Evolutionary conservation across 805 yeast species (phyloP), one percentile per base, ranked within the genome.

Genomic region (Wickerhamomyces rabaulensis): DNA sequence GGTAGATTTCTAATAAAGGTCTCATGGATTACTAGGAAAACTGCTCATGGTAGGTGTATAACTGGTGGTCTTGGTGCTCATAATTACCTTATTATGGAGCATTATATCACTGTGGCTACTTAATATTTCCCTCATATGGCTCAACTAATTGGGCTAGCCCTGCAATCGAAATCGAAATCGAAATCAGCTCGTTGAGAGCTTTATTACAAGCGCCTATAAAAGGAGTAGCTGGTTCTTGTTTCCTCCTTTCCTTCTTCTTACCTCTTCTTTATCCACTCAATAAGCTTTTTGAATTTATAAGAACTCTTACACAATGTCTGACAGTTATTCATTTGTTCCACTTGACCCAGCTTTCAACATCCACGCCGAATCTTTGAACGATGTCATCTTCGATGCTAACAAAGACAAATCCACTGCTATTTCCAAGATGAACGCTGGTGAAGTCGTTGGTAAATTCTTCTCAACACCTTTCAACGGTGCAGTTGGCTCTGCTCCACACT

Each of bases 1-100:
- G 71, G 21, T 33, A 27, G 7, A 13, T 3, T 13, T 27, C 4
- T 13, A 27, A 27, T 27, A 27, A 27, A 27, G 7, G 31, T 27
- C n/a, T 27, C 31, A 27, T 27, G n/a, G 13, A 27, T 13, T 27
- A n/a, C 31, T n/a, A 27, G 13, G 31, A 27, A 27, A 27, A 27
- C n/a, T 27, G 31, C 7, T 4, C 31, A 27, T 13, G n/a, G 4
- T 27, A 13, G 10, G 27, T 25, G 27, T 25, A 25, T 9, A 25
- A 13, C 27, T 25, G 27, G 12, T n/a, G n/a, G n/a, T n/a, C n/a
- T n/a, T n/a, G n/a, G n/a, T n/a, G n/a, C n/a, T n/a, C n/a, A n/a
- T n/a, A n/a, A n/a, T n/a, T n/a, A n/a, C n/a, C n/a, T n/a, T n/a
- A n/a, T n/a, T n/a, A 25, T 25, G 27, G 27, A 25, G 12, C 12